Conservation (phyloP, 2,329 filamentous ascomycete genomes). For the Colletotrichum chrysophilum region DNA sequence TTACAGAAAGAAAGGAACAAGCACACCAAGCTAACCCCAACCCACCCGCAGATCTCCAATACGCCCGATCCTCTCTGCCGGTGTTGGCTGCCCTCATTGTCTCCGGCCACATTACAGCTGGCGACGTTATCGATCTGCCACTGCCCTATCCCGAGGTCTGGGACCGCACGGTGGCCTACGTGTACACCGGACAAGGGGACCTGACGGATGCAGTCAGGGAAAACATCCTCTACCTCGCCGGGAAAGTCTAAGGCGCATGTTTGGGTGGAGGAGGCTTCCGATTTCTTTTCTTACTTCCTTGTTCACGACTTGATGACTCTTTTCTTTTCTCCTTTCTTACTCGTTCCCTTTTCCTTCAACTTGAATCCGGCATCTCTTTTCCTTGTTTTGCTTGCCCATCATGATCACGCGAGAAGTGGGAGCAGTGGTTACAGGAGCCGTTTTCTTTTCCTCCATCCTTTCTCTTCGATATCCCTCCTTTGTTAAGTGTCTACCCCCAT, state of each 20-base stretch:
- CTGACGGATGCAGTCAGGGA: conserved; percentile 50
- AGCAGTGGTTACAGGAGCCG: background rate
- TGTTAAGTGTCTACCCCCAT: background rate
- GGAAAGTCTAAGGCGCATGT: conserved; percentile 41
- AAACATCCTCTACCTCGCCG: conserved; percentile 62
- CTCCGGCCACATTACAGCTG: conserved; percentile 54
- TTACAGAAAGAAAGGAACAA: background rate
- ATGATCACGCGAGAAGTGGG: background rate
- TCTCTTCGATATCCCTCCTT: background rate
- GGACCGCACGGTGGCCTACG: conserved; percentile 58
- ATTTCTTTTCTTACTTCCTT: background rate
- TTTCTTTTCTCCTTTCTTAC: background rate
- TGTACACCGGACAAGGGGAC: conserved; percentile 57
- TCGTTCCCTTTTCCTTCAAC: background rate
- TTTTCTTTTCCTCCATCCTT: background rate
- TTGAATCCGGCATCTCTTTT: background rate
- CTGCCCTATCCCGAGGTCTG: conserved; percentile 62
- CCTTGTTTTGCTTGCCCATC: background rate
- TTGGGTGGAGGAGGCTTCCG: background rate
- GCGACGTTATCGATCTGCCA: conserved; percentile 62
- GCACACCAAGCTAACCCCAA: background rate
- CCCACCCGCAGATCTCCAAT: conserved; percentile 46
- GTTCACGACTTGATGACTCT: conserved; percentile 8
- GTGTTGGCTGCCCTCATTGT: conserved; percentile 60
- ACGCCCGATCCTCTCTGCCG: conserved; percentile 55